Percentiles rank a stretch among this genome's conserved stretches.
These are phyloP conservation scores for Dimargaris cristalligena DNA, from an alignment of 192 early-diverging fungal species.

Conservation along the genomic window DNA sequence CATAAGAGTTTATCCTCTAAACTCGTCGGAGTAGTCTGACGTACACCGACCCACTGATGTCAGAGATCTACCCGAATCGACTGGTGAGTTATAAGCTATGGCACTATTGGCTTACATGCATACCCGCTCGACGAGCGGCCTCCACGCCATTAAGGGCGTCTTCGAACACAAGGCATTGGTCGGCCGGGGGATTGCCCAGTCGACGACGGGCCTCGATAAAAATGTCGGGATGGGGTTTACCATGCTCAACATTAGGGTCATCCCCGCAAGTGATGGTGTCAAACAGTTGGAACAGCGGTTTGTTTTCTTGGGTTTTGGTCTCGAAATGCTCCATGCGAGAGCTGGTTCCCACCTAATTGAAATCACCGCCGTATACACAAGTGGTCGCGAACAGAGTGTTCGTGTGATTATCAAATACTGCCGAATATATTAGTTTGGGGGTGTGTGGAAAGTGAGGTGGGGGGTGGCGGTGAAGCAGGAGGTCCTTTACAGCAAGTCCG, in stretches of 20 bases:
- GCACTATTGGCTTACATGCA: conserved; percentile 58
- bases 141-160: conserved; percentile 68
- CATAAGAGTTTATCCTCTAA: too few relatives aligned
- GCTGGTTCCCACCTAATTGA: conserved; percentile 52
- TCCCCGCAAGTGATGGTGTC: conserved; percentile 74
- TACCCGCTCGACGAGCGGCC: conserved; percentile 63
- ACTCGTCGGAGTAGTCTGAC: too few relatives aligned
- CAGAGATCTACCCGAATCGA: too few relatives aligned
- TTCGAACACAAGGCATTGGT: conserved; percentile 82
- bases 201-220: conserved; percentile 56
- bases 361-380: too few relatives aligned
- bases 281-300: conserved; percentile 62
- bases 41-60: too few relatives aligned
- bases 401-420: too few relatives aligned
- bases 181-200: conserved; percentile 29
- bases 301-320: conserved; percentile 54
- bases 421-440: too few relatives aligned
- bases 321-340: conserved; percentile 57
- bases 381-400: too few relatives aligned
- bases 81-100: too few relatives aligned
- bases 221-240: conserved; percentile 86
- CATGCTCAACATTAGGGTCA: conserved; percentile 53
- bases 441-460: too few relatives aligned
- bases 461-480: too few relatives aligned
- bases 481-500: too few relatives aligned